Conservation (phyloP, 306 rosid species). For the Trifolium dubium region DNA sequence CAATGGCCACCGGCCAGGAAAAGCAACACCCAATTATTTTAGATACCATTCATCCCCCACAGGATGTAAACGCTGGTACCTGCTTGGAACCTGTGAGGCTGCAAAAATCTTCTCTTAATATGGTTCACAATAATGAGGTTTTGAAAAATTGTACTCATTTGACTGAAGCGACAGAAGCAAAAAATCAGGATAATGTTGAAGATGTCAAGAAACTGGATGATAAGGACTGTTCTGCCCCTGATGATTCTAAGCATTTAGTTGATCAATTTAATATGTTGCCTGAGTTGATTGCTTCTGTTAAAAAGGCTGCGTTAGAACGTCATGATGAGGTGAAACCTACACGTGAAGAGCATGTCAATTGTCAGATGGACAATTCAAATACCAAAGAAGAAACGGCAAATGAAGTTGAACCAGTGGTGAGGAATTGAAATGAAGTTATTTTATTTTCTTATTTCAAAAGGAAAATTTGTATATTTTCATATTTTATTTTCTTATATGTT, state of each 20-base stretch:
- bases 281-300: slow-evolving; percentile 83
- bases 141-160: slow-evolving; percentile 37
- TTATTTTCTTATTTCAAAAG: slow-evolving; percentile 27
- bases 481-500: slow-evolving; percentile 38
- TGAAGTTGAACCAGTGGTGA: slow-evolving; percentile 67
- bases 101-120: slow-evolving; percentile 48
- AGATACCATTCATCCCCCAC: slow-evolving; percentile 50
- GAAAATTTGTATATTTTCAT: slow-evolving; percentile 4
- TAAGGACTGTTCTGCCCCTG: slow-evolving; percentile 48
- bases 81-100: slow-evolving; percentile 45
- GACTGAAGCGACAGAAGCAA: slow-evolving; percentile 42
- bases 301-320: slow-evolving; percentile 73
- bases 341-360: slow-evolving; percentile 47
- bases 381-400: slow-evolving; percentile 56
- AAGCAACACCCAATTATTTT: slow-evolving; percentile 46
- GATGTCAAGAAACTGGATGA: slow-evolving; percentile 51
- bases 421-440: slow-evolving; percentile 39
- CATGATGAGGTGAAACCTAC: slow-evolving; percentile 62
- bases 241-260: slow-evolving; percentile 53
- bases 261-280: slow-evolving; percentile 72
- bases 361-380: slow-evolving; percentile 43
- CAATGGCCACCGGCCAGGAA: slow-evolving; percentile 53
- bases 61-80: slow-evolving; percentile 43
- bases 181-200: slow-evolving; percentile 44
- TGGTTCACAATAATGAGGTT: slow-evolving; percentile 47